Base-by-base conservation (phyloP, 2,329 filamentous ascomycete species). In the Diaporthe citriasiana region DNA sequence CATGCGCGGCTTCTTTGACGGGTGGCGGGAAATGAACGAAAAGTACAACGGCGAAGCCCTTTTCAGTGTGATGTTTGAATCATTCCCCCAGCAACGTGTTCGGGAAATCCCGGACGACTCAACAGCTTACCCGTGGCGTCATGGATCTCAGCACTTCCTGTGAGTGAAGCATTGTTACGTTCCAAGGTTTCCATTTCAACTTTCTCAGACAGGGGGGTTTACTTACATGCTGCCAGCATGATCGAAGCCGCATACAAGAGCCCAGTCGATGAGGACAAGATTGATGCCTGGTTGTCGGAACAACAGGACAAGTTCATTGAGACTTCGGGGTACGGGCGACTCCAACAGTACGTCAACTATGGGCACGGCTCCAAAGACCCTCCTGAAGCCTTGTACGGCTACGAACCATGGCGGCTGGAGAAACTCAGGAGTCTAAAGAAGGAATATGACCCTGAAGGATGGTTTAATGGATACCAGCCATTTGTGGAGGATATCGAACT, bases 311-410 rank as follows among this genome's bases (percentile, higher is more conserved):
- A 53, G 13, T 30, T 53, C 13, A 17, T 53, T 3, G 13, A 53
- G 10, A 53, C 50, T 30, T 53, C 50, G 50, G 50, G 50, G 4
- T 53, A 53, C 25, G 50, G 50, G 13, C 50, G 25, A 17, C 50
- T 53, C 13, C 50, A 53, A 15, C 50, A 53, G 50, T 53, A 53
- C 50, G 50, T 53, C 50, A 53, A 53, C 10, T 53, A 53, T 8
- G 50, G 50, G 25, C 50, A 53, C 50, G 50, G 50, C 50, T 53
- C 50, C 13, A 53, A 53, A 30, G 50, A 53, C n/a, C 50, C 50
- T 12, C 50, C 50, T 13, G 50, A 53, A 30, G 50, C 50, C n/a
- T 53, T 53, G 50, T 53, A 53, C 13, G 50, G 50, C 50, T 53
- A 53, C 50, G 50, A 53, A n/a, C 50, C 50, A 13, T 53, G 50